A percentile compares a stretch with the other conserved stretches of the same genome.
Evolutionary conservation across 176 grass and related monocot genomes (phyloP).

Genomic region (Cocos nucifera): DNA sequence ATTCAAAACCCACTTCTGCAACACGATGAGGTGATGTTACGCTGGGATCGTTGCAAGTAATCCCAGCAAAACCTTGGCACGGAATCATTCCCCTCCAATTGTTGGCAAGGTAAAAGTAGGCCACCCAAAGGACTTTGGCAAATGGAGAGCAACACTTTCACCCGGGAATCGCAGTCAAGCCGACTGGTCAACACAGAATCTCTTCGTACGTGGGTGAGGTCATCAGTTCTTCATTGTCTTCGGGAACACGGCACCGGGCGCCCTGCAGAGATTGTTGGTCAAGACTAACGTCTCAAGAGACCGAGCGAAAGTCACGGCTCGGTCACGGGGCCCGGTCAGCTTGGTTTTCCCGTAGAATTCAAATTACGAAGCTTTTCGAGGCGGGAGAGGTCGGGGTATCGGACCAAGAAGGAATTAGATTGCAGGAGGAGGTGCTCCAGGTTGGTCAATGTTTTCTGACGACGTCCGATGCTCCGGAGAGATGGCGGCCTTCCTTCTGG

Average conservation of each 20-base stretch:
- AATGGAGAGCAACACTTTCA: slow-evolving; percentile 11
- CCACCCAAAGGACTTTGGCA: background rate
- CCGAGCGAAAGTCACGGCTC: slow-evolving; percentile 11
- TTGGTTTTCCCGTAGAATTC: slow-evolving; percentile 26
- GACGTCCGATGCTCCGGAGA: slow-evolving; percentile 16
- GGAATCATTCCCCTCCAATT: slow-evolving; percentile 21
- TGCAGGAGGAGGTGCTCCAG: slow-evolving; percentile 24
- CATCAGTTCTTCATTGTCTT: slow-evolving; percentile 3
- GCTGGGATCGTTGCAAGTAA: slow-evolving; percentile 10
- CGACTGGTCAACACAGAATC: slow-evolving; percentile 10
- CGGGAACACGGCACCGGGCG: slow-evolving; percentile 19
- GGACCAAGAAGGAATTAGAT: slow-evolving; percentile 26
- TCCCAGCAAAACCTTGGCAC: background rate
- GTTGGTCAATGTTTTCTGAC: slow-evolving; percentile 15
- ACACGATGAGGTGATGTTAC: slow-evolving; percentile 24
- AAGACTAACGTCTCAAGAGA: slow-evolving; percentile 12
- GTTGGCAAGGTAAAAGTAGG: background rate
- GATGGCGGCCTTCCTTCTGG: slow-evolving; percentile 7
- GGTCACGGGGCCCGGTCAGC: slow-evolving; percentile 32
- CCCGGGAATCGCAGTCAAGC: slow-evolving; percentile 2
- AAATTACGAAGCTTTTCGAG: slow-evolving; percentile 20
- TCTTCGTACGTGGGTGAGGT: background rate
- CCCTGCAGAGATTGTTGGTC: slow-evolving; percentile 35
- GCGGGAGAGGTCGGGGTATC: slow-evolving; percentile 19
- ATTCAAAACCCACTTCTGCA: slow-evolving; percentile 22